Evolutionary conservation across 2,329 filamentous ascomycete species (phyloP).

Genomic region (Talaromyces sp.): DNA sequence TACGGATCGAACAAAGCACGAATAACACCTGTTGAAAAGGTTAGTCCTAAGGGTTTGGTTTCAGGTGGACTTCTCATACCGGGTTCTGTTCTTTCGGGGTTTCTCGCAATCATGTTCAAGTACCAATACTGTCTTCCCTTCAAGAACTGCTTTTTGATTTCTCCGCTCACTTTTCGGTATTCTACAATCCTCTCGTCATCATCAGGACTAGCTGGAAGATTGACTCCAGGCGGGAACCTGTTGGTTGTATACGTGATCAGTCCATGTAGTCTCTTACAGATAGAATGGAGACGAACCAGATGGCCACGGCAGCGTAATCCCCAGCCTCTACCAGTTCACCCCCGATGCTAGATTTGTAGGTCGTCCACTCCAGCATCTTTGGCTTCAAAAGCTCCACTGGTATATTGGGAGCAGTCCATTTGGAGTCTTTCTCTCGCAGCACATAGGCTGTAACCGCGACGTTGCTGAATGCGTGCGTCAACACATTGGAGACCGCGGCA

Average conservation of each 20-base stretch:
- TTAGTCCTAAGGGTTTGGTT: not conserved
- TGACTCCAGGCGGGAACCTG: conserved; percentile 11
- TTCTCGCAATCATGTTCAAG: conserved; percentile 9
- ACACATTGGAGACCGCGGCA: conserved; percentile 5
- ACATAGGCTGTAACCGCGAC: conserved; percentile 1
- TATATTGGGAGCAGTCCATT: conserved; percentile 7
- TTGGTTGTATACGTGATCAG: not conserved
- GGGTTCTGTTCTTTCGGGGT: conserved; percentile 9
- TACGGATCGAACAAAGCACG: conserved; percentile 13
- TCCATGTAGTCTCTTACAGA: no score
- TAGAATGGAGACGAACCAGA: conserved; percentile 6
- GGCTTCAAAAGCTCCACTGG: conserved; percentile 1
- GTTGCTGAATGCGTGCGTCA: conserved; percentile 2
- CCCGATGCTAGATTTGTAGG: conserved; percentile 6
- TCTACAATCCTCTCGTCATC: conserved; percentile 3
- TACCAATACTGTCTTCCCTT: conserved; percentile 11
- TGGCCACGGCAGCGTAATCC: conserved; percentile 9
- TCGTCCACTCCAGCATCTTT: conserved; percentile 6
- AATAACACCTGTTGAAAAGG: conserved; percentile 3
- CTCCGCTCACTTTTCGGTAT: conserved; percentile 1
- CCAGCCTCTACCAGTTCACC: conserved; percentile 10
- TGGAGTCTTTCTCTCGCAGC: not conserved
- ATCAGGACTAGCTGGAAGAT: not conserved
- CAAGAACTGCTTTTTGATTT: conserved; percentile 10
- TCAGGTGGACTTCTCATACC: not conserved